A percentile compares a stretch with the other conserved stretches of the same genome.
phyloP scores from a whole-genome alignment of 2,329 filamentous ascomycete genomes.

The Fusarium globosum region DNA sequence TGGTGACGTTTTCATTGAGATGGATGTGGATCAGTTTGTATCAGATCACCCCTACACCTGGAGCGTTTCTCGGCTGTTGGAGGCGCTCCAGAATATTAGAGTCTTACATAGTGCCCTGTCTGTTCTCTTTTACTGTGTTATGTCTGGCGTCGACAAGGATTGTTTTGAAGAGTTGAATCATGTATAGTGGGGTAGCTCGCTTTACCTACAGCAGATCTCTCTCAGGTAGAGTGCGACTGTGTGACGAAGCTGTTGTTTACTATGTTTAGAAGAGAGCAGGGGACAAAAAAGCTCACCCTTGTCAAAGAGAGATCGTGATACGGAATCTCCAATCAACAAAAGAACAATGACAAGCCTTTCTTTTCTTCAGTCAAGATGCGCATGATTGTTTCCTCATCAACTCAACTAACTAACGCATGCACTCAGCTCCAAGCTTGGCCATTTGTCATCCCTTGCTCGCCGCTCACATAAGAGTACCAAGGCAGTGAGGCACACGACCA shows the following conservation, averaged over 20 bases:
- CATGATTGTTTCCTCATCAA: neutral
- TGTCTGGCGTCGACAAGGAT: conserved; percentile 8
- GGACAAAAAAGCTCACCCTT: neutral
- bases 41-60: neutral
- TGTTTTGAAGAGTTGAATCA: neutral
- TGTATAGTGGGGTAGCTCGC: conserved; percentile 17
- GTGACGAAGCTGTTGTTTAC: conserved; percentile 12
- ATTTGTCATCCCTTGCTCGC: neutral
- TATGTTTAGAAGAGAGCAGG: conserved; percentile 20
- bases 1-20: conserved; percentile 19
- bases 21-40: neutral
- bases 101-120: conserved; percentile 24
- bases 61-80: conserved; percentile 6
- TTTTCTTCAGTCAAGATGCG: neutral
- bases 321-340: neutral
- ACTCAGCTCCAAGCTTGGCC: neutral
- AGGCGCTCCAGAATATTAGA: neutral
- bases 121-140: conserved; percentile 8
- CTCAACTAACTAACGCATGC: neutral
- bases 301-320: neutral
- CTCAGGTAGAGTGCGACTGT: neutral
- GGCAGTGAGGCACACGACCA: conserved; percentile 2
- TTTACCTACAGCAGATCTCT: conserved; percentile 3
- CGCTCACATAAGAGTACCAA: neutral
- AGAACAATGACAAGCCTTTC: neutral